Conservation (phyloP, 148 eudicot species). For the Camellia granthamiana region DNA sequence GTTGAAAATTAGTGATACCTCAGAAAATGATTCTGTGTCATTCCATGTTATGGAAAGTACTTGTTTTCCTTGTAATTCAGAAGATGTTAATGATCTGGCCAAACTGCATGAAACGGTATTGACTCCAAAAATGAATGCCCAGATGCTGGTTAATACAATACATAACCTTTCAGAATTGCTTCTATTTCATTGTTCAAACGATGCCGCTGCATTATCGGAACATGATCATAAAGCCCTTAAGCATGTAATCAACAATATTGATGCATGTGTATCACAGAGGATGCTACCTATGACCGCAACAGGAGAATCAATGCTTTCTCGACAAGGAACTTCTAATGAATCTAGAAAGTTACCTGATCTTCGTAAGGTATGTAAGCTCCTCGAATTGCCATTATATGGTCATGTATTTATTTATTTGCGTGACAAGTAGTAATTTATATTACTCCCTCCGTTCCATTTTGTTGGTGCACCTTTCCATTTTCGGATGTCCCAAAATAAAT, state of each 20-base stretch:
- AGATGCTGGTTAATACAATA: constrained; percentile 52
- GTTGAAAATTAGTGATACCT: constrained; percentile 21
- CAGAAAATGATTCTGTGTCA: constrained; percentile 24
- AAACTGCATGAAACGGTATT: constrained; percentile 18
- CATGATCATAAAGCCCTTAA: constrained; percentile 39
- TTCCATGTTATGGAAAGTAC: constrained; percentile 25
- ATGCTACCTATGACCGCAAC: constrained; percentile 18
- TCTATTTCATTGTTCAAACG: constrained; percentile 33
- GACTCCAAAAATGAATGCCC: constrained; percentile 43
- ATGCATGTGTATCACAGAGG: constrained; percentile 41
- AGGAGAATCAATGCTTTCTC: constrained; percentile 20
- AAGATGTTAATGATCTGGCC: constrained; percentile 20
- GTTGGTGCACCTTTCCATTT: no score
- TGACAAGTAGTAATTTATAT: no score
- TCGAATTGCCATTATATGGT: neutral
- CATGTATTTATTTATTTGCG: neutral
- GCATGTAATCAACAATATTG: constrained; percentile 56
- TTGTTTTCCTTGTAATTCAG: constrained; percentile 34
- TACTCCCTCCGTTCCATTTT: no score
- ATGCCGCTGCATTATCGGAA: constrained; percentile 33
- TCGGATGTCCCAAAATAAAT: no score
- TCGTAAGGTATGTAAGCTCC: constrained; percentile 22
- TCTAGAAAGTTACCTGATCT: constrained; percentile 19
- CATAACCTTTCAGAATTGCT: constrained; percentile 66
- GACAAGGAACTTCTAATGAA: constrained; percentile 14